Base-by-base conservation (phyloP, 805 yeast genomes). In the Wickerhamiella qilinensis region DNA sequence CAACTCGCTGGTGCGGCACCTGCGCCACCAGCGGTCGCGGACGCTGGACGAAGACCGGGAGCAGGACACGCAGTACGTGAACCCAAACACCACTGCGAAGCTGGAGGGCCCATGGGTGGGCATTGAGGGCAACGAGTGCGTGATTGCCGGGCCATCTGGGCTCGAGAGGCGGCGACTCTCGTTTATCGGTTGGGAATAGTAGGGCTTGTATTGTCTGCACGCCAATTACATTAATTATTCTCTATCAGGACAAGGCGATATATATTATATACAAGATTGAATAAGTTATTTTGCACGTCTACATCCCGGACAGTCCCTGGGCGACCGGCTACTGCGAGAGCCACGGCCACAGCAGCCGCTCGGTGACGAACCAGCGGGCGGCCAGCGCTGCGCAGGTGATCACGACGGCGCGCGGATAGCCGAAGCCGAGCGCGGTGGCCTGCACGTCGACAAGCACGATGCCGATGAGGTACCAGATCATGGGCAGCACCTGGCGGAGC, bases 81-180 rank as follows among this genome's bases (percentile, higher is more conserved):
- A 82, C 55, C 94, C 94, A 2, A 72, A 72, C 46, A 57, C 83
- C 47, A 65, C 76, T 0, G 71, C 68, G 36, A 69, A 72, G 4
- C 59, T 88, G 33, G 94, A 84, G 46, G 93, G 93, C 0, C 95
- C 97, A 0, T 72, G 93, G 71, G 63, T 86, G 25, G 79, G 59
- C 1, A 62, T 76, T 14, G 84, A 77, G 44, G 73, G 73, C 1
- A 65, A 64, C 21, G 67, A 68, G 43, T 62, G 68, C 29, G 61
- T 72, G 16, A 60, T 69, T 47, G 73, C 71, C 7, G 65, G 69
- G 40, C 52, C 57, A 3, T 63, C 59, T 20, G 64, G 63, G 11
- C 62, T 68, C 1, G 51, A 54, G 9, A 49, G 63, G 32, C 56
- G 60, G 36, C 50, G 49, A 25, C 53, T 64, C 16, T 49, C 58